Conservation (phyloP, 768 basidiomycete genomes). For the Lentinula lateritia region DNA sequence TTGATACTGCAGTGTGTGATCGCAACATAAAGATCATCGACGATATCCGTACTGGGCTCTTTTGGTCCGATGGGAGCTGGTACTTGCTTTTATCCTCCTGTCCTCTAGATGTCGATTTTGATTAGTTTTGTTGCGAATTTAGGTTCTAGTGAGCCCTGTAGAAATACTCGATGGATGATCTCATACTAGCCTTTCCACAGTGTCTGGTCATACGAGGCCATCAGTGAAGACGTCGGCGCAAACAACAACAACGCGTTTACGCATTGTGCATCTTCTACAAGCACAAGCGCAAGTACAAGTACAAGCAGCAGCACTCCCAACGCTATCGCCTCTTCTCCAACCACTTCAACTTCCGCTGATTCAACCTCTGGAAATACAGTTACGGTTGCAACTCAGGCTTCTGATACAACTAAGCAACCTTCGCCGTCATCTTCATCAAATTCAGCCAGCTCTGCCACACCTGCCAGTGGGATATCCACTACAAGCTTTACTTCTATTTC, state of each 20-base stretch:
- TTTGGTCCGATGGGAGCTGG: conserved; percentile 17
- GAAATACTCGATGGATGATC: background rate
- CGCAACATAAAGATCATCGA: conserved; percentile 15
- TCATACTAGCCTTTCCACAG: conserved; percentile 6
- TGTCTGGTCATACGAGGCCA: conserved; percentile 14
- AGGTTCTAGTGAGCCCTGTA: conserved; percentile 1
- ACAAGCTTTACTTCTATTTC: background rate
- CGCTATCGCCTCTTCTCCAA: background rate
- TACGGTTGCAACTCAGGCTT: background rate
- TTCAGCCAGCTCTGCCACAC: background rate
- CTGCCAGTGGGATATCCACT: too few relatives aligned
- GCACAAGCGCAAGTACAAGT: background rate
- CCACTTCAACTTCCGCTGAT: background rate
- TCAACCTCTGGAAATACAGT: background rate
- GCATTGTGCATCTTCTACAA: conserved; percentile 13
- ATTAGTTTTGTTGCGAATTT: background rate
- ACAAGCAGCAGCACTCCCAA: background rate
- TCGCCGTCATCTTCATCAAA: background rate
- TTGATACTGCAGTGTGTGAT: conserved; percentile 18
- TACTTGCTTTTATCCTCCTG: background rate
- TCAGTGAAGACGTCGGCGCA: conserved; percentile 11
- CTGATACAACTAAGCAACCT: background rate
- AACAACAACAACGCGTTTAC: conserved; percentile 22
- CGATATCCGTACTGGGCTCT: conserved; percentile 12
- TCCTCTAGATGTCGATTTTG: background rate